Conservation (phyloP, 164 flowering plant genomes). For the Akebia trifoliata region DNA sequence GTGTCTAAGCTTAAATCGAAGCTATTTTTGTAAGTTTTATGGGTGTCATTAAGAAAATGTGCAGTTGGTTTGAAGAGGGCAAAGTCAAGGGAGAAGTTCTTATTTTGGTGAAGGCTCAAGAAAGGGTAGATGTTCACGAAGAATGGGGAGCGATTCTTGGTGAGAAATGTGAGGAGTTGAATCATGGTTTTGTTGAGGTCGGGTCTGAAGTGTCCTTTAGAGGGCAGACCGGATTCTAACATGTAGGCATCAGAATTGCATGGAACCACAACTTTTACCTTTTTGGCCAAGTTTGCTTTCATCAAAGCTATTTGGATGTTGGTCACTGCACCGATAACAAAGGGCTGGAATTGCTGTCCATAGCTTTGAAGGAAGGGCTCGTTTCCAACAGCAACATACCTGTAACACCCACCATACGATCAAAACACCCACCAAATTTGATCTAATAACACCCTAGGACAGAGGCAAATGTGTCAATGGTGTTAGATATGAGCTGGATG, state of each 20-base stretch:
- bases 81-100: conserved; percentile 58
- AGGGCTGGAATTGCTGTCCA: conserved; percentile 58
- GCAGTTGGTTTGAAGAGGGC: conserved; percentile 56
- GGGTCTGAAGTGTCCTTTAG: conserved; percentile 67
- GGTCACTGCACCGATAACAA: conserved; percentile 66
- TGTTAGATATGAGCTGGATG: no score
- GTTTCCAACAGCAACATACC: conserved; percentile 86
- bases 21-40: conserved; percentile 52
- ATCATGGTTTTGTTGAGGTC: conserved; percentile 82
- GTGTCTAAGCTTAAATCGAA: conserved; percentile 68
- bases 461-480: no score
- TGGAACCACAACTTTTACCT: conserved; percentile 79
- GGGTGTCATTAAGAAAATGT: conserved; percentile 50
- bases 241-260: conserved; percentile 60
- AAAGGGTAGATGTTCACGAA: conserved; percentile 71
- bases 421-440: no score
- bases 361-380: conserved; percentile 74
- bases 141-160: conserved; percentile 63
- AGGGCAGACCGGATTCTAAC: conserved; percentile 56
- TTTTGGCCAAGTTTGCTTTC: conserved; percentile 46
- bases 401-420: conserved; percentile 19
- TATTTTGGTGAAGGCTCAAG: conserved; percentile 42
- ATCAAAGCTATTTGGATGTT: conserved; percentile 68
- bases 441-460: no score
- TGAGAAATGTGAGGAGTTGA: conserved; percentile 69